These are phyloP conservation scores for Populus hybrid DNA, from an alignment of 441 rosid genomes.

Conservation along the genomic window DNA sequence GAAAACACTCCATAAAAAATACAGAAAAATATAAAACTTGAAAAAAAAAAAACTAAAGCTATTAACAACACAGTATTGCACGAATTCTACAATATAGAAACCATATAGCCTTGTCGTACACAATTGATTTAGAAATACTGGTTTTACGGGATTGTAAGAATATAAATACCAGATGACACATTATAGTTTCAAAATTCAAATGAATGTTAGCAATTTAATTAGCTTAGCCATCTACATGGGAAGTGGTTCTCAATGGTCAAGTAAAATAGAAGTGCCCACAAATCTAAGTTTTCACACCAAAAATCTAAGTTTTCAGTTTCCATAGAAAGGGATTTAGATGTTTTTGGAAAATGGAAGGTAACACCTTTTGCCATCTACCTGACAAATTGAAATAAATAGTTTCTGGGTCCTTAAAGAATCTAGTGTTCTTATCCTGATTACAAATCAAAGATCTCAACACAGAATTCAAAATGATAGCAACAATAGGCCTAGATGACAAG, in stretches of 20 bases:
- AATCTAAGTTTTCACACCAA: not conserved
- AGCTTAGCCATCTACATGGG: not conserved
- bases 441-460: not conserved
- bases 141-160: not conserved
- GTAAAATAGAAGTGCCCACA: not conserved
- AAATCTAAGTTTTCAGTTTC: not conserved
- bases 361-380: not conserved
- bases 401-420: not conserved
- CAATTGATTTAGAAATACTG: not conserved
- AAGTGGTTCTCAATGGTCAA: not conserved
- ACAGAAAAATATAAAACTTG: not conserved
- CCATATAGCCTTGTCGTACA: not conserved
- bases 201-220: not conserved
- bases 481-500: not conserved
- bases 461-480: not conserved
- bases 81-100: not conserved
- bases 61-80: not conserved
- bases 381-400: not conserved
- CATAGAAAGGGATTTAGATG: not conserved
- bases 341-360: not conserved
- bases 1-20: slow-evolving; percentile 17
- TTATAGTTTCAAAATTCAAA: not conserved
- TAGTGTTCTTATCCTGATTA: not conserved
- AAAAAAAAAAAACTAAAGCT: not conserved
- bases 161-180: not conserved